A percentile compares a stretch with the other conserved stretches of the same genome.
These are phyloP conservation scores for Calonectria multiphialidica DNA, from an alignment of 2,329 filamentous ascomycete species.

Conservation along the genomic window DNA sequence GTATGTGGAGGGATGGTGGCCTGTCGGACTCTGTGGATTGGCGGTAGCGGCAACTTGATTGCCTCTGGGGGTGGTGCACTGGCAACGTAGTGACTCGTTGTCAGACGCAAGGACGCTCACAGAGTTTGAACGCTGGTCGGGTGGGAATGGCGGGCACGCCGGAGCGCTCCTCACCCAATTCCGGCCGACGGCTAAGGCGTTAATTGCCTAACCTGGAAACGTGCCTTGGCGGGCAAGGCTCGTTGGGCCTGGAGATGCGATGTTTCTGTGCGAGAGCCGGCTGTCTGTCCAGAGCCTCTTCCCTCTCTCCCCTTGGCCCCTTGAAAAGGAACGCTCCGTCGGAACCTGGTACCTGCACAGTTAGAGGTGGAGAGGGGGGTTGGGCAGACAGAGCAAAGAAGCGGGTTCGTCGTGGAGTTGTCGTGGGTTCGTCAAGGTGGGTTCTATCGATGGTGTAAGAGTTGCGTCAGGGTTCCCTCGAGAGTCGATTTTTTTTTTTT, in stretches of 20 bases:
- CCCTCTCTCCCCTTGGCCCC: neutral
- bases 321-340: neutral
- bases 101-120: conserved; percentile 9
- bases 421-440: conserved; percentile 9
- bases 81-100: conserved; percentile 10
- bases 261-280: neutral
- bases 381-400: neutral
- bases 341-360: neutral
- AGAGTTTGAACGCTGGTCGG: conserved; percentile 17
- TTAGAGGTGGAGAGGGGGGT: conserved; percentile 1
- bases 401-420: conserved; percentile 2
- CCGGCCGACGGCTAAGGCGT: conserved; percentile 15
- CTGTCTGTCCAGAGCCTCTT: neutral
- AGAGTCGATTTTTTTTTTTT: conserved; percentile 7
- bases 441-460: conserved; percentile 25
- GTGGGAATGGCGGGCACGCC: conserved; percentile 18
- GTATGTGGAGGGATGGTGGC: conserved; percentile 15
- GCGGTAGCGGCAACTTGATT: conserved; percentile 7
- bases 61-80: conserved; percentile 3
- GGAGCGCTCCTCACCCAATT: conserved; percentile 18
- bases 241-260: neutral
- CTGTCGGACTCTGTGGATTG: conserved; percentile 2
- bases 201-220: conserved; percentile 5
- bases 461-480: conserved; percentile 28
- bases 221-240: conserved; percentile 2